A percentile compares a stretch with the other conserved stretches of the same genome.
phyloP scores from a whole-genome alignment of 2,329 filamentous ascomycete species.

The Botryosphaeria dothidea region DNA sequence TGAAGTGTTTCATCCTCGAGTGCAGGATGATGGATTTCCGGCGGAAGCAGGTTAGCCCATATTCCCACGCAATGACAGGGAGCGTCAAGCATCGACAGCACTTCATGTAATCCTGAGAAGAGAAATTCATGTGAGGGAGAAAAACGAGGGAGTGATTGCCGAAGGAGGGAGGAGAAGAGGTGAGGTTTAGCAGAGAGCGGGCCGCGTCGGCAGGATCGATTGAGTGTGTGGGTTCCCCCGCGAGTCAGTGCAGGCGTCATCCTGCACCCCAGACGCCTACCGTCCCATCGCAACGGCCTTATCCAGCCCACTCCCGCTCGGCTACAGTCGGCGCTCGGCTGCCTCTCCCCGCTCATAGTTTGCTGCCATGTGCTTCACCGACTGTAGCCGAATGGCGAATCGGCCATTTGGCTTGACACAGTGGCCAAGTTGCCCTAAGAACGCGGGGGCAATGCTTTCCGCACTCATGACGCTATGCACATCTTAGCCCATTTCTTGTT shows the following conservation, averaged over 20 bases:
- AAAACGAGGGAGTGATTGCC: background rate
- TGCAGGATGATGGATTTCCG: no score
- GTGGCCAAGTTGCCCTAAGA: background rate
- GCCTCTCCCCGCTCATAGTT: background rate
- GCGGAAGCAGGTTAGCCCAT: no score
- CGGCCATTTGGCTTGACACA: background rate
- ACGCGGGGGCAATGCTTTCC: background rate
- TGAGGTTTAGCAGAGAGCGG: background rate
- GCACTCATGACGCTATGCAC: constrained; percentile 12
- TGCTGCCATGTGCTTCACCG: background rate
- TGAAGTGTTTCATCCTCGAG: no score
- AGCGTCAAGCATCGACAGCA: no score
- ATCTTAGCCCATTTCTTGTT: background rate
- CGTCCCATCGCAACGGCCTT: background rate
- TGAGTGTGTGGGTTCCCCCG: background rate
- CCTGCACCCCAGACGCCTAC: background rate
- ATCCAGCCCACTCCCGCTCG: background rate
- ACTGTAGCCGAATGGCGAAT: background rate
- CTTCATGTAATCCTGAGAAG: no score
- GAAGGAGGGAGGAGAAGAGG: background rate
- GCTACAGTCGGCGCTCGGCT: background rate
- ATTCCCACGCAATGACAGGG: no score
- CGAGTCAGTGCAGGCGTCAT: background rate
- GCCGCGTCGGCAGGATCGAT: no score
- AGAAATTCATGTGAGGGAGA: background rate